Conservation (phyloP, 2,329 filamentous ascomycete genomes). For the Cladosporium colombiae region DNA sequence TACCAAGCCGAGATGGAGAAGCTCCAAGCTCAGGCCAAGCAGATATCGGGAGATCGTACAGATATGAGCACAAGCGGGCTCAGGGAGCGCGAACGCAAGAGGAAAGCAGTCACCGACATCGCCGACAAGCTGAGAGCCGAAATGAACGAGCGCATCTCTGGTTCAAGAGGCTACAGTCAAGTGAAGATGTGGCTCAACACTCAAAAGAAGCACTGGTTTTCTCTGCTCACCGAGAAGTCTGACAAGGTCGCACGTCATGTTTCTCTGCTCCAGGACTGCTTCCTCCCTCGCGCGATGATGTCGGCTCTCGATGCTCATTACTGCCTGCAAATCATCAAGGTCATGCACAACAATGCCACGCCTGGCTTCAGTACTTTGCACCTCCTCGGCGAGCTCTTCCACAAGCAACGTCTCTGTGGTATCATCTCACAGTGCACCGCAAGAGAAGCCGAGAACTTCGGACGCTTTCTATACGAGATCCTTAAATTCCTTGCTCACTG, state of each 20-base stretch:
- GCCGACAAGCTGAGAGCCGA: conserved; percentile 72
- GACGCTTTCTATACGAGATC: conserved; percentile 81
- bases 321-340: conserved; percentile 81
- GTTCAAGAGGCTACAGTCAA: conserved; percentile 55
- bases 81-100: conserved; percentile 68
- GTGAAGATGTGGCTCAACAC: conserved; percentile 69
- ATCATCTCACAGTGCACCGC: conserved; percentile 89
- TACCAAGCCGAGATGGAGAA: conserved; percentile 76
- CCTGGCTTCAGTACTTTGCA: conserved; percentile 85
- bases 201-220: conserved; percentile 79
- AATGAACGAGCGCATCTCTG: conserved; percentile 67
- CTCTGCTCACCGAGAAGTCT: conserved; percentile 47
- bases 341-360: conserved; percentile 79
- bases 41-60: conserved; percentile 69
- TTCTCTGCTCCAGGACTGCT: conserved; percentile 81
- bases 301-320: conserved; percentile 88
- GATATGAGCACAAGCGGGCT: conserved; percentile 69
- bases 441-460: conserved; percentile 89
- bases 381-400: conserved; percentile 81
- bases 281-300: conserved; percentile 82
- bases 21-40: conserved; percentile 65
- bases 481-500: conserved; percentile 78
- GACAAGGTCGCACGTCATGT: conserved; percentile 67
- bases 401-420: conserved; percentile 74
- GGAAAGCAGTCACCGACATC: conserved; percentile 68